Percentiles rank a stretch among this genome's conserved stretches.
Conservation (phyloP, 2,329 filamentous ascomycete genomes). For the Ophiognomonia clavigignenti-juglandacearum region DNA sequence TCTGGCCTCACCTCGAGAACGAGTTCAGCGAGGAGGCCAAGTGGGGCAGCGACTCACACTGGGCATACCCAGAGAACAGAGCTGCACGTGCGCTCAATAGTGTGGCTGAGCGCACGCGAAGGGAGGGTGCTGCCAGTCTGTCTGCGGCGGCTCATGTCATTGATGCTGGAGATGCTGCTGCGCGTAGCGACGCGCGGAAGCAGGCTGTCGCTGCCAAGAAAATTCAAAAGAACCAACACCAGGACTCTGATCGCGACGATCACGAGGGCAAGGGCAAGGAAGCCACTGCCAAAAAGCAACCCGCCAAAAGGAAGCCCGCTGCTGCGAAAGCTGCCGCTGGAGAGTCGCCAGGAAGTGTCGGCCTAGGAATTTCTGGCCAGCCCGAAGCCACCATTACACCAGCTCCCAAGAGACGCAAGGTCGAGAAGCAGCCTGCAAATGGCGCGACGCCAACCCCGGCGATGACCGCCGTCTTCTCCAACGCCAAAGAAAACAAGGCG, state of each 20-base stretch:
- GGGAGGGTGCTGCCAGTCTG: slow-evolving; percentile 73
- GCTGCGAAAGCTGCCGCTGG: slow-evolving; percentile 25
- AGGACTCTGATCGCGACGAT: slow-evolving; percentile 79
- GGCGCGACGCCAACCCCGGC: slow-evolving; percentile 54
- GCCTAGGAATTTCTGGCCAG: slow-evolving; percentile 61
- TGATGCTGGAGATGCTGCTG: slow-evolving; percentile 77
- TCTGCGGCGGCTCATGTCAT: slow-evolving; percentile 72
- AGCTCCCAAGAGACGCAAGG: slow-evolving; percentile 72
- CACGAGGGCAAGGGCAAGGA: slow-evolving; percentile 44
- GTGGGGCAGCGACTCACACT: slow-evolving; percentile 85
- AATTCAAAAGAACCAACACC: slow-evolving; percentile 57
- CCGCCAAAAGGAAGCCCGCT: slow-evolving; percentile 60
- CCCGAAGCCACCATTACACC: slow-evolving; percentile 44
- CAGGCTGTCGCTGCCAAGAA: slow-evolving; percentile 76
- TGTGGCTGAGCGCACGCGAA: slow-evolving; percentile 67
- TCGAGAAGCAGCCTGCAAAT: slow-evolving; percentile 62
- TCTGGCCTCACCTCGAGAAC: slow-evolving; percentile 78
- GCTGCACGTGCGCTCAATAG: slow-evolving; percentile 54
- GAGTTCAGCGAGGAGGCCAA: slow-evolving; percentile 95
- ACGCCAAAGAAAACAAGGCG: slow-evolving; percentile 46
- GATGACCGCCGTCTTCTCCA: slow-evolving; percentile 52
- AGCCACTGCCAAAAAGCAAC: slow-evolving; percentile 55
- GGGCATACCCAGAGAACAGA: slow-evolving; percentile 90
- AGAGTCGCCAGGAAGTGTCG: slow-evolving; percentile 35
- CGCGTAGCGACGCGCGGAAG: slow-evolving; percentile 78